Evolutionary conservation across 2,329 filamentous ascomycete species (phyloP).

Genomic region (Chaetomiaceae sp.): DNA sequence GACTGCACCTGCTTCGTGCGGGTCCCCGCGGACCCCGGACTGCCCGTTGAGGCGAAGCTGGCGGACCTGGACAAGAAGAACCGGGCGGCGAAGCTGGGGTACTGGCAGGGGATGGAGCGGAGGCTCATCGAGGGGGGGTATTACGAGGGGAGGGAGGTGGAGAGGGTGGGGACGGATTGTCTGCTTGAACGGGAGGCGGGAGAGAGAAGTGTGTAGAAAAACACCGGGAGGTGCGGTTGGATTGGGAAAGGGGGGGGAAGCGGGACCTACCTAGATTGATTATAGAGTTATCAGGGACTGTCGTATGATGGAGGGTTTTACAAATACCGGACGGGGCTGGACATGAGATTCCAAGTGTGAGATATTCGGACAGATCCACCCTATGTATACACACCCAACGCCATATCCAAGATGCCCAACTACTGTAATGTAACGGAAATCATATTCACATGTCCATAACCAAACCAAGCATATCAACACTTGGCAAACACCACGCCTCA

Average conservation of each 20-base stretch:
- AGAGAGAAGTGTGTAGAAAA: background rate
- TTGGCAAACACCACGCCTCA: constrained; percentile 4
- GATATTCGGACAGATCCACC: no score
- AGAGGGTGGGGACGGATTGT: constrained; percentile 26
- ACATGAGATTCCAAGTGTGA: no score
- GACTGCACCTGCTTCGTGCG: constrained; percentile 74
- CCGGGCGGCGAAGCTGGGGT: constrained; percentile 57
- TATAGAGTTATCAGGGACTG: no score
- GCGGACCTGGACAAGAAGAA: constrained; percentile 78
- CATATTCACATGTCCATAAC: background rate
- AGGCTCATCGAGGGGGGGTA: constrained; percentile 63
- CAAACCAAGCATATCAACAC: background rate
- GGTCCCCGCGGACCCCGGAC: constrained; percentile 39
- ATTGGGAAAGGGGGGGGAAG: background rate
- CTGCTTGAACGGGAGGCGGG: constrained; percentile 19
- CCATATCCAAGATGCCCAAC: background rate
- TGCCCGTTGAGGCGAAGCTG: constrained; percentile 53
- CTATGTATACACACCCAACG: background rate
- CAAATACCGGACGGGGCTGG: no score
- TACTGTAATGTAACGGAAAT: no score
- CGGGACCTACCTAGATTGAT: background rate
- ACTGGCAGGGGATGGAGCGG: constrained; percentile 64
- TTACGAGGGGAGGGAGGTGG: constrained; percentile 44
- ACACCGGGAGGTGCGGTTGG: background rate
- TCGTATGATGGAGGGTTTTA: no score